Conservation (phyloP, 148 eudicot genomes). For the Gaultheria prostrata region DNA sequence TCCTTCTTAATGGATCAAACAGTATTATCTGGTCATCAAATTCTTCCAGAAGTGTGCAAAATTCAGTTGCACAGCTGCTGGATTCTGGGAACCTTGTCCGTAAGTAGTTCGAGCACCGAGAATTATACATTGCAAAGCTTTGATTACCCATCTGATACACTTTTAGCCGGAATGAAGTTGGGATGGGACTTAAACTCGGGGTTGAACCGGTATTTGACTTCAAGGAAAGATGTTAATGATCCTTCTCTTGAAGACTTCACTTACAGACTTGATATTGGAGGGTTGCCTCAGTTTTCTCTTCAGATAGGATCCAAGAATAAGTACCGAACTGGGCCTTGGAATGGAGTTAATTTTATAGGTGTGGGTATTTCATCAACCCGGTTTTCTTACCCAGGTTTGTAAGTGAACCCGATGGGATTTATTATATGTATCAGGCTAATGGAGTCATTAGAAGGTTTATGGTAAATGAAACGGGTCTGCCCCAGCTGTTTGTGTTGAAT, state of each 20-base stretch:
- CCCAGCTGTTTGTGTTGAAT: constrained; percentile 17
- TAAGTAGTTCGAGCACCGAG: not conserved
- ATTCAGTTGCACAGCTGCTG: constrained; percentile 7
- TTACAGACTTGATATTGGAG: not conserved
- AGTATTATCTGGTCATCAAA: constrained; percentile 15
- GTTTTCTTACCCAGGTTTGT: not conserved
- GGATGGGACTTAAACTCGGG: not conserved
- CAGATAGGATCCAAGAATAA: not conserved
- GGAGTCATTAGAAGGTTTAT: constrained; percentile 9
- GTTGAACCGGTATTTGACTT: not conserved
- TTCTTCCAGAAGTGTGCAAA: not conserved
- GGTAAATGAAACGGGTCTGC: constrained; percentile 17
- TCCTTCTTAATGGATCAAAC: not conserved
- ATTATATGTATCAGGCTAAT: not conserved
- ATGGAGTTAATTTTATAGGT: constrained; percentile 21
- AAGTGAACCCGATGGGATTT: not conserved
- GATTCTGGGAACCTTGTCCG: constrained; percentile 30
- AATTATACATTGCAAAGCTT: constrained; percentile 5
- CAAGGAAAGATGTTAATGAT: constrained; percentile 26
- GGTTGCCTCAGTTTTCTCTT: constrained; percentile 17
- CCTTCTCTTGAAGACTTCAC: constrained; percentile 22
- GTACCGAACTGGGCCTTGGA: constrained; percentile 25
- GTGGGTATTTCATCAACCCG: not conserved
- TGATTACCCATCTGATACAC: constrained; percentile 11
- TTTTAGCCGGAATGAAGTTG: constrained; percentile 2